Percentiles rank a stretch among this genome's conserved stretches.
Conservation (phyloP, 2,329 filamentous ascomycete genomes). For the Elsinoe perseae region DNA sequence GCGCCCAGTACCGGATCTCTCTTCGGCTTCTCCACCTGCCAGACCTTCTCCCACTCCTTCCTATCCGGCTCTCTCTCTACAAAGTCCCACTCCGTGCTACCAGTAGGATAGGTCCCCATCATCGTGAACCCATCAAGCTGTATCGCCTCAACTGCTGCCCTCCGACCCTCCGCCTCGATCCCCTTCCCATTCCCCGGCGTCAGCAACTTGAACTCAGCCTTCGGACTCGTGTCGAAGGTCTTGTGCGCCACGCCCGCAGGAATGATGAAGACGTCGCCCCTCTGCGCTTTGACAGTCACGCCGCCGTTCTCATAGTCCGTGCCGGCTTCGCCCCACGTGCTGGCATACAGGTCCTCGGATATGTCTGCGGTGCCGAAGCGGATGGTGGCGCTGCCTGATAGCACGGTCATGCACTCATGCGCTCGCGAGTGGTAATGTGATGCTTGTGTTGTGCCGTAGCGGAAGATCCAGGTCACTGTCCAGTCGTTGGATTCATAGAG, state of each 20-base stretch:
- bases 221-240: slow-evolving; percentile 39
- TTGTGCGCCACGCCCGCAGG: slow-evolving; percentile 52
- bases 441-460: slow-evolving; percentile 47
- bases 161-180: slow-evolving; percentile 29
- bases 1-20: slow-evolving; percentile 44
- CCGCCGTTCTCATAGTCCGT: slow-evolving; percentile 39
- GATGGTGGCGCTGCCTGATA: slow-evolving; percentile 47
- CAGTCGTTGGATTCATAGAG: slow-evolving; percentile 45
- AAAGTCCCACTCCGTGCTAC: slow-evolving; percentile 45
- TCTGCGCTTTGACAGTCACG: slow-evolving; percentile 40
- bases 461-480: slow-evolving; percentile 50
- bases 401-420: slow-evolving; percentile 53
- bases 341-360: slow-evolving; percentile 32
- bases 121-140: slow-evolving; percentile 44
- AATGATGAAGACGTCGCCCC: slow-evolving; percentile 53
- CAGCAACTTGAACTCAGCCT: slow-evolving; percentile 34
- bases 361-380: slow-evolving; percentile 50
- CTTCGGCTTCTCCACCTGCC: slow-evolving; percentile 39
- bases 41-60: slow-evolving; percentile 37
- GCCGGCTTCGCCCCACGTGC: slow-evolving; percentile 33
- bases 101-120: slow-evolving; percentile 49
- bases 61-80: slow-evolving; percentile 38
- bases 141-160: slow-evolving; percentile 32
- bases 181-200: slow-evolving; percentile 39
- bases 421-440: slow-evolving; percentile 52